Conservation (phyloP, 2,329 filamentous ascomycete species). For the Albophoma yamanashiensis region DNA sequence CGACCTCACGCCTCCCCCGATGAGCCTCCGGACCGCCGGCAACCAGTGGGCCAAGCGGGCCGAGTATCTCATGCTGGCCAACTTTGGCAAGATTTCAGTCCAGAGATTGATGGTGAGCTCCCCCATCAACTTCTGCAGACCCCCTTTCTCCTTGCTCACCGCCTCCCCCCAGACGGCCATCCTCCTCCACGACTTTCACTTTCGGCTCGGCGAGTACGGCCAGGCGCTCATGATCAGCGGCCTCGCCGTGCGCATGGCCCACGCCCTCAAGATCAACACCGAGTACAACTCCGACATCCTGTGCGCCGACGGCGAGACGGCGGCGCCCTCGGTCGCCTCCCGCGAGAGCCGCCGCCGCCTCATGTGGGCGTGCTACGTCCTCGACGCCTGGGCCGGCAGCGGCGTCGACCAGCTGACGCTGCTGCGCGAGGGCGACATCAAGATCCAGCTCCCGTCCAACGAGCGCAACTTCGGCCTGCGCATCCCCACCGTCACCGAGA, state of each 20-base stretch:
- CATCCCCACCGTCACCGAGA: conserved; percentile 28
- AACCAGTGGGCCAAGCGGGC: conserved; percentile 27
- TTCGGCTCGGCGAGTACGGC: conserved; percentile 26
- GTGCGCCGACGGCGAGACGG: conserved; percentile 20
- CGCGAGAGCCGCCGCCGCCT: conserved; percentile 26
- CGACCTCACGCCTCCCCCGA: conserved; percentile 17
- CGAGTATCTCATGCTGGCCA: conserved; percentile 22
- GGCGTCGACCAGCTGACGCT: conserved; percentile 27
- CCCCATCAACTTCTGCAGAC: no score
- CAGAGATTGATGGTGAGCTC: conserved; percentile 25
- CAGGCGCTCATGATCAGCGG: conserved; percentile 30
- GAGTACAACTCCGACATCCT: conserved; percentile 26
- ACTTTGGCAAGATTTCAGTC: conserved; percentile 27
- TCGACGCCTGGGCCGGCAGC: conserved; percentile 28
- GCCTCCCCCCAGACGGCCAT: conserved; percentile 19
- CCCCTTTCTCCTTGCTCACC: neutral
- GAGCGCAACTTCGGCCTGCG: conserved; percentile 30
- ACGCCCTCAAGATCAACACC: conserved; percentile 27
- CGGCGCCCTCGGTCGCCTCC: conserved; percentile 22
- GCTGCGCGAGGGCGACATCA: conserved; percentile 28
- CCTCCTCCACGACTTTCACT: conserved; percentile 28
- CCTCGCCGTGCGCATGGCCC: conserved; percentile 29
- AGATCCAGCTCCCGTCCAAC: conserved; percentile 28
- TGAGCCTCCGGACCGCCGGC: conserved; percentile 20
- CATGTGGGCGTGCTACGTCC: conserved; percentile 31